These are phyloP conservation scores for Coemansia pectinata DNA, from an alignment of 192 early-diverging fungal genomes.

Conservation along the genomic window DNA sequence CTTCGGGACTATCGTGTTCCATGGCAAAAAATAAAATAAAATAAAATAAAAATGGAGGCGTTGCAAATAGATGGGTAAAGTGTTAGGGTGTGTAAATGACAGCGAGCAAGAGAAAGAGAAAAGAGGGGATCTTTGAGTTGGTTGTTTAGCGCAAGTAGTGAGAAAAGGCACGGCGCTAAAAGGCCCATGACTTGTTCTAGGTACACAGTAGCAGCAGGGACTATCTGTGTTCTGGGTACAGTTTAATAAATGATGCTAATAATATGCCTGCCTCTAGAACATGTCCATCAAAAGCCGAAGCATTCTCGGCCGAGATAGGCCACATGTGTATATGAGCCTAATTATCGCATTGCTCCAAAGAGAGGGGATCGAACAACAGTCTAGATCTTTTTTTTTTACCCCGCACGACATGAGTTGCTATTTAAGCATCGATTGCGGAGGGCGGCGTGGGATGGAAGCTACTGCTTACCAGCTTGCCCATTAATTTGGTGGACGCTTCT, in stretches of 20 bases:
- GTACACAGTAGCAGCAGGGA: not conserved
- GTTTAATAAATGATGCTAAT: not conserved
- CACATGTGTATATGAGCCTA: not conserved
- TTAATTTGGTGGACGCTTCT: not conserved
- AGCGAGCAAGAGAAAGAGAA: not conserved
- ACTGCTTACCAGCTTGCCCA: not conserved
- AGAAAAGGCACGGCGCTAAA: not conserved
- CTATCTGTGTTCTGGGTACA: not conserved
- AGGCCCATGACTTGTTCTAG: not conserved
- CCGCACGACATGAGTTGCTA: not conserved
- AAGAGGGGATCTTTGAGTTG: not conserved
- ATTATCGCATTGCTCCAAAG: not conserved
- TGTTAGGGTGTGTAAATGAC: not conserved
- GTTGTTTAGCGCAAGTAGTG: not conserved
- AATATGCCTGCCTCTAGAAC: constrained; percentile 1
- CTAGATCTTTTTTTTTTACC: not conserved
- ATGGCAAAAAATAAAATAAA: not conserved
- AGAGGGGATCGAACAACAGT: not conserved
- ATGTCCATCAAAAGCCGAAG: not conserved
- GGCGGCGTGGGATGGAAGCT: not conserved
- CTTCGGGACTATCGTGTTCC: constrained; percentile 2
- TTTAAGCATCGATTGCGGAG: not conserved
- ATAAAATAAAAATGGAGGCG: not conserved
- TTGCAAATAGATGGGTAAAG: not conserved
- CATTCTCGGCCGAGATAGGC: not conserved